Evolutionary conservation across 768 basidiomycete species (phyloP), one percentile per base, ranked within the genome.

Genomic region (Phlegmacium glaucopus): DNA sequence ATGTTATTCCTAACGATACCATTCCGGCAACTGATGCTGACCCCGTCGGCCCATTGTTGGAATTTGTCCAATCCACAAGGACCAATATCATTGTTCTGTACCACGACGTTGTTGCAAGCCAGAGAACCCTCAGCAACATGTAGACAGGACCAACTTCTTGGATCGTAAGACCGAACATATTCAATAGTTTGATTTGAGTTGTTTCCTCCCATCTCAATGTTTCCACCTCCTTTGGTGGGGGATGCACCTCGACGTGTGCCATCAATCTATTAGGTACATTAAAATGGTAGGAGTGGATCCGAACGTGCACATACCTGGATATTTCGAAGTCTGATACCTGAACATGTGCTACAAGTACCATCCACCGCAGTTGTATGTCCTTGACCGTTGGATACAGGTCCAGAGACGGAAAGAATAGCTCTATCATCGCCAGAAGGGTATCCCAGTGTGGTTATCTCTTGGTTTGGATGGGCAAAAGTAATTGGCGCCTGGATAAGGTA

Each of bases 71-170:
- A 68, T 8, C 89, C 88, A 50, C 85, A 83, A 2, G 89, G 88
- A 4, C 87, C 91, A 36, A 93, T 82, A 52, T 91, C 87, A 55
- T 93, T 93, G 65, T 90, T 84, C 59, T 86, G 84, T 27, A 93
- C 72, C 4, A 77, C 78, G 10, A 67, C 71, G 47, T 82, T 82
- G 48, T 69, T 76, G 67, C 90, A 94, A 8, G 63, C 71, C 30
- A 85, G 70, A 28, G 74, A 62, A 4, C 90, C 91, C 61, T 92
- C 83, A 0, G 74, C 70, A 27, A 93, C 60, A 56, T 94, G 92
- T 32, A 94, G 71, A 62, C 90, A 91, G 7, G 87, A 80, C 90
- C 91, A 92, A 49, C 86, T 70, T 42, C 90, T 76, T 2, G 89
- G 87, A 63, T 93, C 81, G 58, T 69, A 87, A 6, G 86, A 83